Base-by-base conservation (phyloP, 768 basidiomycete species). In the Boletus rubroflammeus region DNA sequence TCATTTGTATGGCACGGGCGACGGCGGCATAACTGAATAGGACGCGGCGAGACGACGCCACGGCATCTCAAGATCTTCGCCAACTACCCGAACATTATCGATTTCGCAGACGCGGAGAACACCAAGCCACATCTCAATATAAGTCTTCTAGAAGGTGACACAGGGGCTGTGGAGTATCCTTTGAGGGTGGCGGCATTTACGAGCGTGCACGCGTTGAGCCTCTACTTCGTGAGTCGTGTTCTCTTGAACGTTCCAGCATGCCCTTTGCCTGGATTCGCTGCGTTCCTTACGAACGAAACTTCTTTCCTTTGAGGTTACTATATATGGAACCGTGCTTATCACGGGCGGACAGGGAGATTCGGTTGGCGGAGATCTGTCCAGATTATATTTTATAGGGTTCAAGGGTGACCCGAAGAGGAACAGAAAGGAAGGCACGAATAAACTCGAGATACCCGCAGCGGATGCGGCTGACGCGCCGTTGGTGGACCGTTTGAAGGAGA, bases 351-450 rank as follows among this genome's bases (percentile, higher is more conserved):
- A 90, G 89, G 82, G 81, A 50, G 82, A 90, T 39, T 75, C 89
- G 2, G 76, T 76, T 5, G 88, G 87, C 6, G 85, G 78, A 26
- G 85, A 89, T 7, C 58, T 72, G 17, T 81, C 86, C 3, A 74
- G 86, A 25, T 69, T 93, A 35, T 94, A 87, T 65, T 94, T 85
- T 63, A 63, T 93, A 40, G 91, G 91, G 19, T 94, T 94, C 76
- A 88, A 84, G 67, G 92, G 91, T 39, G 87, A 90, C 58, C 74
- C 77, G 44, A 74, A 77, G 50, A 75, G 76, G 17, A 67, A 70
- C 17, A 76, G 78, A 59, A 83, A 80, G 57, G 85, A 88, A 50
- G 78, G 73, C n/a, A 78, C 78, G 34, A 80, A 78, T 44, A 83
- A 81, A 66, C 76, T 87, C 46, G 86, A 84, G 63, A 81, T 95